Evolutionary conservation across 169 alveolate species (phyloP), one percentile per base, ranked within the genome.

Genomic region (Eimeria sp.): DNA sequence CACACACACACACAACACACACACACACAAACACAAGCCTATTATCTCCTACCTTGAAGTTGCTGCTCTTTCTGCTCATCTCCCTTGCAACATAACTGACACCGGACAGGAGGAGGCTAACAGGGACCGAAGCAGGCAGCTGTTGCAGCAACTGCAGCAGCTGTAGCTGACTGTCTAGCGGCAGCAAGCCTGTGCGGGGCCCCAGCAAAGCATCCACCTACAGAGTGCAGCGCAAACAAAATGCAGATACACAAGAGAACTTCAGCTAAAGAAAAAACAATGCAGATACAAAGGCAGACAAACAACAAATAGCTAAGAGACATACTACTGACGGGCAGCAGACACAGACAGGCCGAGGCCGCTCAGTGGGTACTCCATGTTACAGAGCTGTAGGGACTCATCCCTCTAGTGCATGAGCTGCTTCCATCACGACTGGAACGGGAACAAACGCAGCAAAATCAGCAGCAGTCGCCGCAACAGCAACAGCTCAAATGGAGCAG

Each of bases 181-280:
- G 65, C 80, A 90, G 14, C 63, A 90, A 49, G 30, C 95, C 95
- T 30, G n/a, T 58, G 18, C 65, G n/a, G 27, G 95, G 90, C 49
- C 80, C 76, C n/a, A 90, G 34, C 80, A 90, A 30, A 6, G 89
- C 95, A 27, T 90, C 95, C 43, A 58, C 95, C 95, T 90, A 88
- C 13, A 61, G 9, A 5, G 16, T 11, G 16, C 61, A 54, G n/a
- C 11, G 20, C n/a, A 65, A 65, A 65, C 75, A 65, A 65, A 9
- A 65, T 25, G 40, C 1, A 22, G 10, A 67, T 2, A 67, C 45
- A 67, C 16, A 25, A 5, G 25, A 67, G 13, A 22, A 5, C 45
- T 2, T 2, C 14, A 9, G 25, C 76, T 22, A 67, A 67, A 65
- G 0, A 4, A 27, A 67, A 2, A 67, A 20, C 27, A 67, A 13